Conservation (phyloP, 202 grass and related monocot species). For the Digitaria exilis region DNA sequence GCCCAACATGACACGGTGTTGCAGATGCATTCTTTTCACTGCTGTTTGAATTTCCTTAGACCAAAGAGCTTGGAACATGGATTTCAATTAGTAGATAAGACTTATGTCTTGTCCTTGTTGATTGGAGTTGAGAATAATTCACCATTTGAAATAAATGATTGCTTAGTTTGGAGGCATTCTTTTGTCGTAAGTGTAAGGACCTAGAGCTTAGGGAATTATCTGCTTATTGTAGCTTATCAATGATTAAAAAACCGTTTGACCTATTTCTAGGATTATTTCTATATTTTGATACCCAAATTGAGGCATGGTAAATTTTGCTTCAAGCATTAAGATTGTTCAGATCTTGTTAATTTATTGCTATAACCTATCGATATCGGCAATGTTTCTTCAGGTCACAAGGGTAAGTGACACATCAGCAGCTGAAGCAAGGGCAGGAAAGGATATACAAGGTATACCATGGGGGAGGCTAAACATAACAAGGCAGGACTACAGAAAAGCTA, state of each 20-base stretch:
- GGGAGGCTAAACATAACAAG: constrained; percentile 56
- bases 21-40: constrained; percentile 37
- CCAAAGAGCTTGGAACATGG: neutral
- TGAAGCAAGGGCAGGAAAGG: constrained; percentile 86
- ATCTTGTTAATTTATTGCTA: neutral
- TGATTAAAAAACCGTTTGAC: neutral
- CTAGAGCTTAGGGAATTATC: neutral
- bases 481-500: constrained; percentile 67
- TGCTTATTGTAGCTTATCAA: neutral
- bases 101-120: constrained; percentile 18
- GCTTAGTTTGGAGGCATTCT: neutral
- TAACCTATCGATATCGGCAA: neutral
- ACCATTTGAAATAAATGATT: constrained; percentile 16
- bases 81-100: constrained; percentile 38
- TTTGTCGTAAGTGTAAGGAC: neutral
- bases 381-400: constrained; percentile 61
- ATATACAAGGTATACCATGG: constrained; percentile 97
- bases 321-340: constrained; percentile 1
- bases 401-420: constrained; percentile 74
- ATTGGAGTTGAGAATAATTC: constrained; percentile 1
- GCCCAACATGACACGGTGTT: constrained; percentile 42
- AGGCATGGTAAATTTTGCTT: neutral
- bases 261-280: neutral
- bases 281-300: constrained; percentile 10
- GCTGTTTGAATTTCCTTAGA: constrained; percentile 39